Evolutionary conservation across 768 basidiomycete genomes (phyloP).

Genomic region (Termitomyces sp.): DNA sequence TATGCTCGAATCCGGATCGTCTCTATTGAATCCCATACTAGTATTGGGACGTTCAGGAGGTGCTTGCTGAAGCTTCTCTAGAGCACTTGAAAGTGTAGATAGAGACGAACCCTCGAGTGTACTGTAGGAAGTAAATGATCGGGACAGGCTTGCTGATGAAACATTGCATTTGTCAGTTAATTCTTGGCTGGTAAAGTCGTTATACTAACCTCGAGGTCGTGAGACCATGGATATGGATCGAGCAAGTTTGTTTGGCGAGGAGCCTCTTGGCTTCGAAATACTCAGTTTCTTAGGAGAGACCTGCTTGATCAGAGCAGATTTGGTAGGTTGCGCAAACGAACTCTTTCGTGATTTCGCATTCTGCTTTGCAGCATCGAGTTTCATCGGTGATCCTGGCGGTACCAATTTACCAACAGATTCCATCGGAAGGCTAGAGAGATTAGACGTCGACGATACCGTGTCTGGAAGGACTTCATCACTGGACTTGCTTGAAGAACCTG

Average conservation of each 20-base stretch:
- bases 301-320: constrained; percentile 17
- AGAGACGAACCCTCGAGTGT: constrained; percentile 37
- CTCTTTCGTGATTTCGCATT: neutral
- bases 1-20: constrained; percentile 23
- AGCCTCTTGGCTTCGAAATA: constrained; percentile 17
- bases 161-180: neutral
- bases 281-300: constrained; percentile 2
- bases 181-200: neutral
- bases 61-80: constrained; percentile 66
- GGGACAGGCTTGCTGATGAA: constrained; percentile 15
- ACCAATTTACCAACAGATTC: constrained; percentile 5
- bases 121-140: constrained; percentile 19
- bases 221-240: constrained; percentile 24
- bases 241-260: constrained; percentile 27
- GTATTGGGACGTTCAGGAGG: constrained; percentile 64
- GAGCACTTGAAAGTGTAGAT: constrained; percentile 59
- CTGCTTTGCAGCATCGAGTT: constrained; percentile 18
- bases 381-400: constrained; percentile 29
- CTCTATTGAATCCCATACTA: constrained; percentile 59
- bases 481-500: neutral
- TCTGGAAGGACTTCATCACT: constrained; percentile 8
- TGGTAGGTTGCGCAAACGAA: constrained; percentile 14
- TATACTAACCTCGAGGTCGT: constrained; percentile 23
- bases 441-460: constrained; percentile 7
- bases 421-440: constrained; percentile 9